phyloP scores from a whole-genome alignment of 1,284 basidiomycete genomes.

The Trichosporon sp. region DNA sequence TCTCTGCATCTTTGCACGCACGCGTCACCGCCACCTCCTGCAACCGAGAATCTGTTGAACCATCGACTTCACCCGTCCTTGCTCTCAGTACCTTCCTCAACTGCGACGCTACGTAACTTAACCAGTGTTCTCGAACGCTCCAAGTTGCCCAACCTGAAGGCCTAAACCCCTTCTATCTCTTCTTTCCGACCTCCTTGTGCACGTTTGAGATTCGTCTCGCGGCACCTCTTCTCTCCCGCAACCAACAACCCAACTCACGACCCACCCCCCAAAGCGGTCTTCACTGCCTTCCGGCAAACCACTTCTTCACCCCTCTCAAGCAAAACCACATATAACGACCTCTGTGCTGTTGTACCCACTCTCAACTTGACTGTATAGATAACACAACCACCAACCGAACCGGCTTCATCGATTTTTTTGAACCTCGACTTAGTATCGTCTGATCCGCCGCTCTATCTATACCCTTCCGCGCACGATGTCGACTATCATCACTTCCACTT shows the following conservation, averaged over 20 bases:
- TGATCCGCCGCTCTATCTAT: slow-evolving; percentile 16
- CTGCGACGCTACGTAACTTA: not conserved
- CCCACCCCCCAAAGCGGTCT: not conserved
- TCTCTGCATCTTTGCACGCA: slow-evolving; percentile 6
- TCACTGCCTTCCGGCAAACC: not conserved
- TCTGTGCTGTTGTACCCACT: slow-evolving; percentile 15
- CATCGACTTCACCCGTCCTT: slow-evolving; percentile 25
- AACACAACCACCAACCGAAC: not conserved
- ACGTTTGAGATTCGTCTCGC: slow-evolving; percentile 57
- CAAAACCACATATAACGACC: slow-evolving; percentile 18
- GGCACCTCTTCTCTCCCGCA: slow-evolving; percentile 46
- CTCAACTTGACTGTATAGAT: slow-evolving; percentile 14
- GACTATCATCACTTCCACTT: slow-evolving; percentile 37
- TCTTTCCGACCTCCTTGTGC: slow-evolving; percentile 55
- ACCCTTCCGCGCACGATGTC: slow-evolving; percentile 30
- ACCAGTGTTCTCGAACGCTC: slow-evolving; percentile 10
- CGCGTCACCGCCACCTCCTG: slow-evolving; percentile 13
- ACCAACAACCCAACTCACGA: not conserved
- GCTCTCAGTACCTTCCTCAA: slow-evolving; percentile 30
- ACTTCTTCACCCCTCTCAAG: not conserved
- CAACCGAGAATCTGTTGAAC: slow-evolving; percentile 14
- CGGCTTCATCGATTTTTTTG: slow-evolving; percentile 11
- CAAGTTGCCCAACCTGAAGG: slow-evolving; percentile 43
- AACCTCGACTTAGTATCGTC: slow-evolving; percentile 1
- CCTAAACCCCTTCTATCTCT: slow-evolving; percentile 37